Base-by-base conservation (phyloP, 2,329 filamentous ascomycete species). In the Sporothrix humicola region DNA sequence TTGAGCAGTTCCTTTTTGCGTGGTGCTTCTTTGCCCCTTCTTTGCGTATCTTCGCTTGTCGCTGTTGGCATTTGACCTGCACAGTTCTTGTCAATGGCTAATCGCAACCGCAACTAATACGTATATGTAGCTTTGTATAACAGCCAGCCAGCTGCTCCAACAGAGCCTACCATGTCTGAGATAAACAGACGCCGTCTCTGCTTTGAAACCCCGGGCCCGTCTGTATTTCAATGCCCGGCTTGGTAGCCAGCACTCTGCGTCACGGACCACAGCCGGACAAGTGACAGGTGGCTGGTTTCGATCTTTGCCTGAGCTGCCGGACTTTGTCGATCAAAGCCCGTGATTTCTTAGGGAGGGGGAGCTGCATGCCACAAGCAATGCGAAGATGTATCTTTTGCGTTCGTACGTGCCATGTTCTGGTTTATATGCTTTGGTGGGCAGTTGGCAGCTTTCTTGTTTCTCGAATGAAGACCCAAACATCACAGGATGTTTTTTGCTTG, bases 201-300 rank as follows among this genome's bases (percentile, higher is more conserved):
- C 70, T 66, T 56, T 72, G 58, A 65, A 72, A 72, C 61, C 26
- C 37, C 71, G 70, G 70, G 42, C 44, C 46, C 26, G n/a, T 56
- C 48, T 65, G 56, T n/a, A 31, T 10, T 17, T 66, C 59, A 72
- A 72, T 58, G 61, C 71, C 48, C 31, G 58, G 46, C 46, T 54
- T 72, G 58, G 42, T 26, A 68, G 23, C 56, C 9, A 31, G 31
- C 31, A n/a, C 58, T 42, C 46, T 26, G 15, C 65, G 70, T 9
- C 8, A 48, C 17, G 23, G 69, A 48, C 61, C 10, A 48, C 12
- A 44, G 2, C 42, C 42, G n/a, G 42, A 48, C 61, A 66, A 54
- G 23, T 61, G 56, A 50, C 37, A 56, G 59, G 70, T 72, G 31
- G 58, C 69, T 63, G 69, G 69, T 54, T 63, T 46, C 31, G 46